Evolutionary conservation across 164 flowering plant genomes (phyloP), one percentile per base, ranked within the genome.

Genomic region (Chimonanthus praecox): DNA sequence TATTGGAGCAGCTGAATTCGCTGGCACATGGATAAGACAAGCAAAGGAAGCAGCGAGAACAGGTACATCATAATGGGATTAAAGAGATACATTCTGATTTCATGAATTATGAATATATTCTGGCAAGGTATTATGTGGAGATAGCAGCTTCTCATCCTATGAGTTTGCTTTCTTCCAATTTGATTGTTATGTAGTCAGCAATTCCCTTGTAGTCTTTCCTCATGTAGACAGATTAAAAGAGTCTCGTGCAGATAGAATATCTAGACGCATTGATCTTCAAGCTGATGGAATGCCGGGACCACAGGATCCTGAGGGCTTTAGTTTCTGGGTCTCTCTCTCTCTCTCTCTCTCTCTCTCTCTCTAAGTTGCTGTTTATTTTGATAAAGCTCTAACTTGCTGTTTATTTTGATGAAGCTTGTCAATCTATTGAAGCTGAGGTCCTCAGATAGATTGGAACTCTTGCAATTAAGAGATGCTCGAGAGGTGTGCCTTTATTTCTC

Each of bases 291-390:
- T 90, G 90, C 98, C 98, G 4, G 68, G 87, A 47, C 76, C 83
- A 51, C 84, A 76, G 68, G 94, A 95, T 83, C 97, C 98, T 18
- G 97, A 95, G 81, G 87, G 86, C 71, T 90, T 93, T 82, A 95
- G 99, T 81, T 95, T 92, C 78, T 93, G 99, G 99, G 99, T 95
- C 92, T 71, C 16, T 4, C 5, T 54, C 68, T 49, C 44, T n/a
- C 7, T 58, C 58, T 45, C 21, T 7, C n/a, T 46, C 21, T 16
- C 33, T 62, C 4, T 7, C 16, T 44, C 15, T 58, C 13, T 58
- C n/a, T 60, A 21, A 5, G 45, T 5, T 46, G 49, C 18, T 47
- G 16, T 48, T 69, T 20, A 54, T 54, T 64, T 71, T 47, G 44
- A 46, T 49, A 54, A 49, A 13, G 8, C 54, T 16, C 13, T 47